These are phyloP conservation scores for Aphanocladium album DNA, from an alignment of 2,329 filamentous ascomycete genomes.

Conservation along the genomic window DNA sequence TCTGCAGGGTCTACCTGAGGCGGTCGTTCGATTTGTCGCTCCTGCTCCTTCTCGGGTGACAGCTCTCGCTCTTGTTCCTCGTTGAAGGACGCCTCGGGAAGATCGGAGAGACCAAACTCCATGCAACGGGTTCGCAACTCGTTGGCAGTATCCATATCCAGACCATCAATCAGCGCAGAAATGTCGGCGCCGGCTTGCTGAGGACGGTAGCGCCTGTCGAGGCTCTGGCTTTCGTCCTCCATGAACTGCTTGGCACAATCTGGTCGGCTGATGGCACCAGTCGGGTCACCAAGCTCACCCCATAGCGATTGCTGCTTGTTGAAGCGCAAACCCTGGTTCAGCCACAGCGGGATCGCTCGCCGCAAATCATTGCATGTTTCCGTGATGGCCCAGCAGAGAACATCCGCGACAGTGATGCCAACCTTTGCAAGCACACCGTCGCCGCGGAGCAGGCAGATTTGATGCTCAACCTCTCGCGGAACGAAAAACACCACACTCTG, in stretches of 20 bases:
- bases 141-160: neutral
- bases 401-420: conserved; percentile 36
- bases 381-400: conserved; percentile 53
- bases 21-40: conserved; percentile 50
- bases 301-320: conserved; percentile 36
- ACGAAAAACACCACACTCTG: conserved; percentile 61
- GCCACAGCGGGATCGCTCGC: conserved; percentile 54
- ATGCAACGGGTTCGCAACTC: neutral
- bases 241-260: neutral
- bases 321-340: conserved; percentile 51
- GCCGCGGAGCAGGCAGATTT: conserved; percentile 33
- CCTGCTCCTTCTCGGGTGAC: conserved; percentile 56
- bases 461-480: conserved; percentile 52
- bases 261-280: neutral
- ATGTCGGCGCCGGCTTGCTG: neutral
- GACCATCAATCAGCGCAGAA: neutral
- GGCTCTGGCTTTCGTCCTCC: neutral
- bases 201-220: neutral
- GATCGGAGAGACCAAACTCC: neutral
- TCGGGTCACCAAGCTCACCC: conserved; percentile 11
- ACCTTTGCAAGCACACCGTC: neutral
- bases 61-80: conserved; percentile 69
- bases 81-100: conserved; percentile 31
- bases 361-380: conserved; percentile 49
- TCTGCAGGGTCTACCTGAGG: conserved; percentile 28